Percentiles rank a stretch among this genome's conserved stretches.
Conservation (phyloP, 2,329 filamentous ascomycete species). For the Paraconiothyrium sp. region DNA sequence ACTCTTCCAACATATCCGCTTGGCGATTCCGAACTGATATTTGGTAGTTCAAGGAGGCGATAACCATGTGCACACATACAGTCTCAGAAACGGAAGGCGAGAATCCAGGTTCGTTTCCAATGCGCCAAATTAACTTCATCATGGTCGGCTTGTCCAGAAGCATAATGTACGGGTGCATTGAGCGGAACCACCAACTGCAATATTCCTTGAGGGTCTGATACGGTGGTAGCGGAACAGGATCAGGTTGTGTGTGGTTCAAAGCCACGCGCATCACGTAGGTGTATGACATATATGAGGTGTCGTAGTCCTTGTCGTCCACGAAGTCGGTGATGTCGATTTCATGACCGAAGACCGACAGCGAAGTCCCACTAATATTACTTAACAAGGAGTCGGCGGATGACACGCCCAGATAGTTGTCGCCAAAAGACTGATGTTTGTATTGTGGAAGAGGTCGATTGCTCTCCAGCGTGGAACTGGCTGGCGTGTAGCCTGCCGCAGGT, state of each 20-base stretch:
- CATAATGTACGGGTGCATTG: constrained; percentile 76
- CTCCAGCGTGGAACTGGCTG: constrained; percentile 27
- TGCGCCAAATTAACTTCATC: constrained; percentile 74
- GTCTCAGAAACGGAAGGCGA: constrained; percentile 70
- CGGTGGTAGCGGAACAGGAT: constrained; percentile 67
- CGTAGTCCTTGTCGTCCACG: constrained; percentile 71
- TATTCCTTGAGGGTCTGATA: constrained; percentile 73
- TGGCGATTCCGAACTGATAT: constrained; percentile 74
- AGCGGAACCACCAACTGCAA: constrained; percentile 78
- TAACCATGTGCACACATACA: constrained; percentile 80
- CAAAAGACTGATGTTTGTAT: constrained; percentile 58
- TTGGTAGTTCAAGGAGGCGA: constrained; percentile 81
- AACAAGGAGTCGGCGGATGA: constrained; percentile 70
- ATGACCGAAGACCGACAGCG: constrained; percentile 79
- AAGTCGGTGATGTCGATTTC: constrained; percentile 82
- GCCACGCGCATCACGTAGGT: constrained; percentile 73
- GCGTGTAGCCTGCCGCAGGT: constrained; percentile 37
- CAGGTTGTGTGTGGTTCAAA: constrained; percentile 64
- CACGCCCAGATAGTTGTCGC: constrained; percentile 73
- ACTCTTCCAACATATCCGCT: constrained; percentile 66
- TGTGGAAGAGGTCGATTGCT: constrained; percentile 50
- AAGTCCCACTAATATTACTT: constrained; percentile 78
- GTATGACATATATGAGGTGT: constrained; percentile 69
- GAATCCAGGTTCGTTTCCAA: constrained; percentile 76
- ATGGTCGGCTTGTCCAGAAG: constrained; percentile 81